Base-by-base conservation (phyloP, 225 moss, liverwort and hornwort species). In the Lunularia cruciata region DNA sequence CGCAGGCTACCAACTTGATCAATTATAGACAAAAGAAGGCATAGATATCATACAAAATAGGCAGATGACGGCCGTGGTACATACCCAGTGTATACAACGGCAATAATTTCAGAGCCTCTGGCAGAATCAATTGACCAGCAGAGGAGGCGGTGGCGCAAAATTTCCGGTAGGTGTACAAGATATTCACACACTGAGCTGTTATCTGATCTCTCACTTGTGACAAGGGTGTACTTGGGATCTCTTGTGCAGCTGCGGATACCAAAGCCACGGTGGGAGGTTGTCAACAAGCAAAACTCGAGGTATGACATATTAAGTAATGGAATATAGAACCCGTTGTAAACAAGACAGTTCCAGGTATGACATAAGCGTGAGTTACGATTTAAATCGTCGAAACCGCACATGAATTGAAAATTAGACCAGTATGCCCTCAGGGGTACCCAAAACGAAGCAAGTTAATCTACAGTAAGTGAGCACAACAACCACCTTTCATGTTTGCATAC, bases 61-160 rank as follows among this genome's bases (percentile, higher is more conserved):
- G n/a, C n/a, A n/a, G n/a, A n/a, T n/a, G n/a, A n/a, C n/a, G 36
- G 60, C 15, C 22, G 55, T 30, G 27, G 42, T 11, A 77, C 78
- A 72, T 83, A 99, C 98, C 98, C 79, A 99, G 79, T 60, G 89
- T 88, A 68, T 99, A 99, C 45, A 99, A 90, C 45, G 98, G 98
- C 75, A 99, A 75, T 25, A 99, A 83, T 71, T 99, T 99, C 61
- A 99, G 84, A 76, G 98, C 93, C 85, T 99, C 98, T 33, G 98
- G 98, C 40, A 99, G 78, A 67, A 99, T 99, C 38, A 99, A 87
- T 77, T 99, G 98, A 47, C 98, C 98, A 63, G 98, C 60, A 25
- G 98, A 99, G 49, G 98, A 99, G 61, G 93, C 93, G 53, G 89
- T 99, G 55, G 98, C 98, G 80, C 98, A 99, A 69, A 75, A 91